Percentiles rank a stretch among this genome's conserved stretches.
Evolutionary conservation across 345 rosid genomes (phyloP).

Genomic region (Acer yangbiense): DNA sequence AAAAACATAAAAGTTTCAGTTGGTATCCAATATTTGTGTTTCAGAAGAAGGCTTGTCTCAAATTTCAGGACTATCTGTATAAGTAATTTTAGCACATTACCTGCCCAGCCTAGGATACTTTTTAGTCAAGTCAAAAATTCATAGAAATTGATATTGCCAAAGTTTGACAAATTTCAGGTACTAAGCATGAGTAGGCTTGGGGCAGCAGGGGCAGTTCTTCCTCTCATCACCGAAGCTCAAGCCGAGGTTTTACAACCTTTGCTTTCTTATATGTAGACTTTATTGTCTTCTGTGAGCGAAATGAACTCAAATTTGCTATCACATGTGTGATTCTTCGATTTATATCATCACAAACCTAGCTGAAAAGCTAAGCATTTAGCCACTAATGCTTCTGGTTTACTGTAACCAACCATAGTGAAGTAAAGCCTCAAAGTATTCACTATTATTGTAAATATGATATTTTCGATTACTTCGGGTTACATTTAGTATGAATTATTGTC

Average conservation of each 20-base stretch:
- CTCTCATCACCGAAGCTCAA: slow-evolving; percentile 43
- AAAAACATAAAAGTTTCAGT: not conserved
- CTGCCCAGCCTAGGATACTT: not conserved
- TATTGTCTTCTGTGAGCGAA: not conserved
- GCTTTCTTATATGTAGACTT: slow-evolving; percentile 1
- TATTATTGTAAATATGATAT: too few relatives aligned
- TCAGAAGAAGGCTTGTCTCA: not conserved
- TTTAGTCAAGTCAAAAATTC: not conserved
- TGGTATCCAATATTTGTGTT: not conserved
- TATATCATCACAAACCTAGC: slow-evolving; percentile 1
- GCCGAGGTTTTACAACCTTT: slow-evolving; percentile 33
- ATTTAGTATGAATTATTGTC: not conserved
- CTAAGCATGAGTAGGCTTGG: slow-evolving; percentile 61
- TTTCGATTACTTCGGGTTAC: not conserved
- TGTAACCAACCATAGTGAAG: not conserved
- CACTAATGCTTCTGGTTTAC: not conserved
- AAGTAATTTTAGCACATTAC: not conserved
- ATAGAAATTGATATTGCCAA: not conserved
- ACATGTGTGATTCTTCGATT: not conserved
- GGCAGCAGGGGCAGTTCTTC: slow-evolving; percentile 52
- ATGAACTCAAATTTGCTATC: not conserved
- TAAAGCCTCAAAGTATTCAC: not conserved
- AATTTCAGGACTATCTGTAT: slow-evolving; percentile 2
- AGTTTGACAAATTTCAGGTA: slow-evolving; percentile 33
- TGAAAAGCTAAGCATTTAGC: not conserved